phyloP scores from a whole-genome alignment of 2,329 filamentous ascomycete species.

The Neofusicoccum cordaticola region DNA sequence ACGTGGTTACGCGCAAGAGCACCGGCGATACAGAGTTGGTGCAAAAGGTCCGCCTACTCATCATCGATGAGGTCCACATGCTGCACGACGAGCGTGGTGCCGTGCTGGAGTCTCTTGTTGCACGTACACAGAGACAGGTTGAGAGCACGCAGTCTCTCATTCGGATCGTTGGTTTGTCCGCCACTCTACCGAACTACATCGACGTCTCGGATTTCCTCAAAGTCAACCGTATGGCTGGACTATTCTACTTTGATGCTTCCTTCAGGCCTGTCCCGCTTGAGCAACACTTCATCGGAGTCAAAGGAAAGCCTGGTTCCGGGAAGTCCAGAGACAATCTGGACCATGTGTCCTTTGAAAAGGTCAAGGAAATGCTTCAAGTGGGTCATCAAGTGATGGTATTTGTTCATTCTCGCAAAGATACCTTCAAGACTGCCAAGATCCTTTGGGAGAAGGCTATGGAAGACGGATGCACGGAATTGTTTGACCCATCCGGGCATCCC shows the following conservation, averaged over 20 bases:
- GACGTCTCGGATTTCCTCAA: constrained; percentile 97
- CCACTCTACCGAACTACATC: constrained; percentile 92
- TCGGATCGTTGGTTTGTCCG: constrained; percentile 90
- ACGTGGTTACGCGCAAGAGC: constrained; percentile 94
- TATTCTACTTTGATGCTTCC: constrained; percentile 96
- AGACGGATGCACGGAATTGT: constrained; percentile 72
- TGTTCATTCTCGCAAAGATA: constrained; percentile 94
- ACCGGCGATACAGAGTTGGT: constrained; percentile 97
- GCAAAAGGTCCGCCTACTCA: constrained; percentile 91
- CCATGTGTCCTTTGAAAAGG: constrained; percentile 84
- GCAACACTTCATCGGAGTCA: constrained; percentile 96
- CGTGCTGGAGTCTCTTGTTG: constrained; percentile 92
- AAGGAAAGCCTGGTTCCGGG: constrained; percentile 80
- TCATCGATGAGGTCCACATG: constrained; percentile 99
- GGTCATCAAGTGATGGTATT: constrained; percentile 99
- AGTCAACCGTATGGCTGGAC: constrained; percentile 85
- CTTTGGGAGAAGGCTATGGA: constrained; percentile 84
- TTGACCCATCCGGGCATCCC: constrained; percentile 77
- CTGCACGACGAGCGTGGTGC: constrained; percentile 96
- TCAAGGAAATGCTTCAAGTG: constrained; percentile 82
- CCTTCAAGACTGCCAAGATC: constrained; percentile 80
- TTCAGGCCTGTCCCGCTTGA: constrained; percentile 95
- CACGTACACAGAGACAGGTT: constrained; percentile 90
- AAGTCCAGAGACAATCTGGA: constrained; percentile 88
- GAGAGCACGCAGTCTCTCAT: constrained; percentile 98